Evolutionary conservation across 441 rosid genomes (phyloP).

Genomic region (Cnidoscolus chayamansa): DNA sequence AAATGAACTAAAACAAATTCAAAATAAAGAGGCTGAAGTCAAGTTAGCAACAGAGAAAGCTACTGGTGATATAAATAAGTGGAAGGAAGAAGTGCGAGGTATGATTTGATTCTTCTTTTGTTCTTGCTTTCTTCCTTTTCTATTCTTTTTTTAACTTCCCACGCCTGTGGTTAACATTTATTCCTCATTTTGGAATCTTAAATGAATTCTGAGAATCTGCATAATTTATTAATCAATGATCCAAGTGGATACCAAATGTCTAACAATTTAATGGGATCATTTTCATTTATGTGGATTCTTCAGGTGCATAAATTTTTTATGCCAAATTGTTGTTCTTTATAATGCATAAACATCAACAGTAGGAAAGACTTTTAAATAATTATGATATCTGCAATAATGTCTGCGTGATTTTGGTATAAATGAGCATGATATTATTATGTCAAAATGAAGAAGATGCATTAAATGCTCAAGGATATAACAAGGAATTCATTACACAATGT

Average conservation of each 20-base stretch:
- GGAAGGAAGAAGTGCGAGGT: slow-evolving; percentile 83
- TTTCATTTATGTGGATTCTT: background rate
- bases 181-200: background rate
- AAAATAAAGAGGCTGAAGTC: slow-evolving; percentile 61
- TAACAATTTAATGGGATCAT: background rate
- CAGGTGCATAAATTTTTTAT: background rate
- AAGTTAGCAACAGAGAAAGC: slow-evolving; percentile 62
- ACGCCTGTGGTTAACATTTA: background rate
- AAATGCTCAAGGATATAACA: background rate
- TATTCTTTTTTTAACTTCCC: too few species aligned
- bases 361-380: background rate
- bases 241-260: too few species aligned
- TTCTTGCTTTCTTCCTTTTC: background rate
- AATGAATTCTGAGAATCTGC: background rate
- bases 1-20: slow-evolving; percentile 60
- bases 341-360: background rate
- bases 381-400: background rate
- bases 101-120: slow-evolving; percentile 21
- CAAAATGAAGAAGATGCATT: background rate
- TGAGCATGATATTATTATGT: background rate
- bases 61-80: slow-evolving; percentile 54
- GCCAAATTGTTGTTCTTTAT: background rate
- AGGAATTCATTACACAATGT: background rate
- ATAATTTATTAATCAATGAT: background rate
- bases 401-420: background rate